These are phyloP conservation scores for Talinum fruticosum DNA, from an alignment of 148 eudicot species.

Conservation along the genomic window DNA sequence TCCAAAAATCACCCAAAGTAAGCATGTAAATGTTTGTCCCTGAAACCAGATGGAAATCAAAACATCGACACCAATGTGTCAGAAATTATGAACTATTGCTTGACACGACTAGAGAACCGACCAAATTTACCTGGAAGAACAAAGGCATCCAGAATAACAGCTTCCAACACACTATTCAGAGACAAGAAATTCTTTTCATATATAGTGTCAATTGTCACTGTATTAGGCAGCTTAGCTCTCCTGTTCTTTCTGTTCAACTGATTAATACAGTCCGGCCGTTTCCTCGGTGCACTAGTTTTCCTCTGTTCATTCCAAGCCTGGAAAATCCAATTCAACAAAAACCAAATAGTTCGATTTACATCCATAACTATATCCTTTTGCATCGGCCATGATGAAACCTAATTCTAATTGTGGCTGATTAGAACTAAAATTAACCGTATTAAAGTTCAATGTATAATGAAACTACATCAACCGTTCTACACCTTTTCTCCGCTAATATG, in stretches of 20 bases:
- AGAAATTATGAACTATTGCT: not conserved
- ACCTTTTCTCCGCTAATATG: not conserved
- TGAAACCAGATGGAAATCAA: slow-evolving; percentile 24
- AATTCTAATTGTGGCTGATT: not conserved
- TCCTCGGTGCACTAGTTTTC: slow-evolving; percentile 56
- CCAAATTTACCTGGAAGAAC: slow-evolving; percentile 61
- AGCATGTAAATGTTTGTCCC: slow-evolving; percentile 86
- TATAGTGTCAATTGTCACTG: slow-evolving; percentile 69
- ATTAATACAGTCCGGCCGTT: slow-evolving; percentile 58
- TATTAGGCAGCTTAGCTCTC: slow-evolving; percentile 60
- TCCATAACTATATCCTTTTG: not conserved
- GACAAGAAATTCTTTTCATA: slow-evolving; percentile 82
- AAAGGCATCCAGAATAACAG: slow-evolving; percentile 64
- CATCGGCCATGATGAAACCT: not conserved
- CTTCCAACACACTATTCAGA: slow-evolving; percentile 68
- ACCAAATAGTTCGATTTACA: not conserved
- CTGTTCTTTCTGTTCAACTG: slow-evolving; percentile 61
- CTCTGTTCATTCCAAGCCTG: slow-evolving; percentile 89
- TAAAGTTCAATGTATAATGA: not conserved
- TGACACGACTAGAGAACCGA: slow-evolving; percentile 1
- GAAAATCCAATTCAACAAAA: not conserved
- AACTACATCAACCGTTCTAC: not conserved
- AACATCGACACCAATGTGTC: not conserved
- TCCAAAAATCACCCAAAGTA: slow-evolving; percentile 85
- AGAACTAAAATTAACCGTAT: not conserved